These are phyloP conservation scores for Alisma plantagoaquatica DNA, from an alignment of 106 monocot species.

Conservation along the genomic window DNA sequence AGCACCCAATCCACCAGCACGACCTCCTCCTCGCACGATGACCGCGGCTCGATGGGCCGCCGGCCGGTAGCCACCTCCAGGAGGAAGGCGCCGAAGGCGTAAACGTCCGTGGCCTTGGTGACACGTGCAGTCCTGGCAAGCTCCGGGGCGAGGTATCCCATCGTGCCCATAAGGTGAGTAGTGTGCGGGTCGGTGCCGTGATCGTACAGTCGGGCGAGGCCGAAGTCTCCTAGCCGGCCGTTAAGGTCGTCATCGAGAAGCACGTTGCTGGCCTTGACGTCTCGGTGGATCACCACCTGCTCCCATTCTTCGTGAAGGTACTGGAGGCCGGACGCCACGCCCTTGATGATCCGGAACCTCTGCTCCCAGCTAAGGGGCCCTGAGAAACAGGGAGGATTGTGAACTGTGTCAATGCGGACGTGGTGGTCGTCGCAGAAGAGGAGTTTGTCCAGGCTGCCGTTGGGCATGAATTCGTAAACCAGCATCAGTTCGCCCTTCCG, in stretches of 20 bases:
- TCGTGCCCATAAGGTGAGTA: constrained; percentile 2
- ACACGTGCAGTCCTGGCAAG: neutral
- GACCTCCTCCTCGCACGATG: neutral
- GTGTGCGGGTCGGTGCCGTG: neutral
- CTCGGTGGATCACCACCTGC: neutral
- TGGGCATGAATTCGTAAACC: constrained; percentile 28
- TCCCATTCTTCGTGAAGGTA: constrained; percentile 4
- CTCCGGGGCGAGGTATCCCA: constrained; percentile 8
- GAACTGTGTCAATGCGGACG: neutral
- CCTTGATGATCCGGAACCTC: constrained; percentile 9
- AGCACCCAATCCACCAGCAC: neutral
- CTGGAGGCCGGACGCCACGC: constrained; percentile 7
- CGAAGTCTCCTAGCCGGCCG: constrained; percentile 7
- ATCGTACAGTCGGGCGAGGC: constrained; percentile 6
- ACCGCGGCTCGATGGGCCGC: constrained; percentile 1
- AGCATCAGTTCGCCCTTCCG: constrained; percentile 21
- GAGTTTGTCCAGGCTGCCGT: constrained; percentile 26
- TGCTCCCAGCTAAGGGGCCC: constrained; percentile 2
- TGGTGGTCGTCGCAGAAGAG: constrained; percentile 7
- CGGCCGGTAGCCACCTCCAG: neutral
- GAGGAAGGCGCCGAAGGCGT: constrained; percentile 5
- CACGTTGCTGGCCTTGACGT: neutral
- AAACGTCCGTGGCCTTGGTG: neutral
- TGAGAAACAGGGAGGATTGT: too few species aligned
- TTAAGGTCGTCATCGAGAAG: too few species aligned